phyloP scores from a whole-genome alignment of 106 monocot genomes.

The Vanilla planifolia region DNA sequence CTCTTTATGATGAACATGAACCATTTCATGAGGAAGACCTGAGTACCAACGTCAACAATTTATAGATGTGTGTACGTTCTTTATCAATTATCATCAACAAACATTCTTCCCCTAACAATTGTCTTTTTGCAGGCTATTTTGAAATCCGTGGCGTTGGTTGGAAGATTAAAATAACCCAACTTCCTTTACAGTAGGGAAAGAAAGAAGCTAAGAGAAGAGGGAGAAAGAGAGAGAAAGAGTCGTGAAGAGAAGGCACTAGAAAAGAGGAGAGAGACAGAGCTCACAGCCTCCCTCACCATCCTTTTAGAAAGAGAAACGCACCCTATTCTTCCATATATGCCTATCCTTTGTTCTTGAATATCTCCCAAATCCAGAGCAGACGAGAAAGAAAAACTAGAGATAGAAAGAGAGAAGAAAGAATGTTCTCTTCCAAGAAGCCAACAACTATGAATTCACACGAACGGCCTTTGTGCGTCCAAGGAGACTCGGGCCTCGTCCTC shows the following conservation, averaged over 20 bases:
- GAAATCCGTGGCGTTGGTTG: too few species aligned
- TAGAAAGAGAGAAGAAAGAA: conserved; percentile 26
- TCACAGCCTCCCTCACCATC: neutral
- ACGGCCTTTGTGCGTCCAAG: conserved; percentile 77
- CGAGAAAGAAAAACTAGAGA: conserved; percentile 9
- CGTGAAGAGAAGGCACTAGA: neutral
- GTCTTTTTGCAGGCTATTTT: too few species aligned
- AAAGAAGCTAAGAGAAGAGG: conserved; percentile 9
- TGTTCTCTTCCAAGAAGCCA: conserved; percentile 57
- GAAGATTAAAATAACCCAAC: conserved; percentile 32
- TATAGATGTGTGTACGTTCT: too few species aligned
- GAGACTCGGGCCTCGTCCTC: conserved; percentile 92
- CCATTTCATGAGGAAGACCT: too few species aligned
- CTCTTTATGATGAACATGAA: too few species aligned
- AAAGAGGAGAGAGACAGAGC: too few species aligned
- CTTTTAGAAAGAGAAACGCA: conserved; percentile 26
- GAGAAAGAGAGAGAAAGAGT: conserved; percentile 12
- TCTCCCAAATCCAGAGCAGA: conserved; percentile 36
- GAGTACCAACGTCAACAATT: too few species aligned
- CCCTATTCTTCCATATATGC: conserved; percentile 50
- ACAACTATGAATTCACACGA: conserved; percentile 67
- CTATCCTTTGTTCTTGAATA: conserved; percentile 54
- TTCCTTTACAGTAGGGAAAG: conserved; percentile 8
- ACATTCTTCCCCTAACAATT: too few species aligned
- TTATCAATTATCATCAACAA: too few species aligned